phyloP scores from a whole-genome alignment of 495 filamentous ascomycete genomes.

The Penicillium antarcticum region DNA sequence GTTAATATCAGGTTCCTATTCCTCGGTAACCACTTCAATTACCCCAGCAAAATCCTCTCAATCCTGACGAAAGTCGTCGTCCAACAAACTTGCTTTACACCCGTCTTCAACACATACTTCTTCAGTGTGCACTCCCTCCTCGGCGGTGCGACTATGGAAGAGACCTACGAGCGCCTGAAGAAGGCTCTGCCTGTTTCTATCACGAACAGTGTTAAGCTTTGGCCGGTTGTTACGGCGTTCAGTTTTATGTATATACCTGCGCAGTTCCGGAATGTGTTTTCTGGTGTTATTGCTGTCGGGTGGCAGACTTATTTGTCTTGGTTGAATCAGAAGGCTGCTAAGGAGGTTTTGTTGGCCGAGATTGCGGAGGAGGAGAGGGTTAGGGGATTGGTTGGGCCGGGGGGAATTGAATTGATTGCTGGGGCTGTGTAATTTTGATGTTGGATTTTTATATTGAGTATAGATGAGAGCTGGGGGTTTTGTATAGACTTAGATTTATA shows the following conservation, averaged over 20 bases:
- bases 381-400: conserved; percentile 2
- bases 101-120: conserved; percentile 87
- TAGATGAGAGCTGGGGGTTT: neutral
- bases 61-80: conserved; percentile 72
- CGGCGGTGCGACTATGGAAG: conserved; percentile 53
- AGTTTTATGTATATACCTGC: conserved; percentile 79
- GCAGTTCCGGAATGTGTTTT: conserved; percentile 76
- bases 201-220: conserved; percentile 79
- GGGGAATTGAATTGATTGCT: conserved; percentile 9
- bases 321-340: conserved; percentile 72
- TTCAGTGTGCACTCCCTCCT: conserved; percentile 77
- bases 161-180: conserved; percentile 66
- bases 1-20: conserved; percentile 65
- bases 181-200: conserved; percentile 74
- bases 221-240: conserved; percentile 86
- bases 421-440: conserved; percentile 22
- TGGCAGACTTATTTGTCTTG: conserved; percentile 91
- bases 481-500: conserved; percentile 14
- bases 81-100: conserved; percentile 81
- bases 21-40: conserved; percentile 78
- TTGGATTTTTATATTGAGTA: neutral
- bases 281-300: conserved; percentile 71
- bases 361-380: conserved; percentile 17
- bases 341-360: conserved; percentile 42
- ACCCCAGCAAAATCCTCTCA: conserved; percentile 63